Evolutionary conservation across 257 asterid genomes (phyloP), one percentile per base, ranked within the genome.

Genomic region (Cordia subcordata): DNA sequence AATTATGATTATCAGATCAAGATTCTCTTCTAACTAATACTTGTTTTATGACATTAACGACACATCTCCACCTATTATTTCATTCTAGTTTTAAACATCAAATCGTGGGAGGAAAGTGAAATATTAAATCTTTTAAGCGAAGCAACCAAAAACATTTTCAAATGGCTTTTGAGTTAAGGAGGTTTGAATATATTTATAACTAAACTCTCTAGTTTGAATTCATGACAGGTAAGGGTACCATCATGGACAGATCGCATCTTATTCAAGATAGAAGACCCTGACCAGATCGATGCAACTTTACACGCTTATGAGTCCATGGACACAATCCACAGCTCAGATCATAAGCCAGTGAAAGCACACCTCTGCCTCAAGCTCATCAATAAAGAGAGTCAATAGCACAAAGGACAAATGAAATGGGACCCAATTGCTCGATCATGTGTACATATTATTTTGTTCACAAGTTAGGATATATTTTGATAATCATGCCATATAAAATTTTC

Each of bases 201-300:
- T 42, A 42, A 42, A 17, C n/a, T 10, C 15, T 58, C 44, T 8
- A 0, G 13, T 55, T 4, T 33, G 13, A 13, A 10, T 22, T 37
- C 0, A 51, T 70, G 33, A 47, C 82, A 85, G 88, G 82, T 79
- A n/a, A 68, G 92, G 67, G 92, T 77, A 18, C 95, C 95, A 42
- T 83, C 95, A 0, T 86, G 95, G 92, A 86, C 92, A 39, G 95
- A 86, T 68, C 63, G 95, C 50, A 81, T 86, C 64, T 63, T 86
- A 66, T 83, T 75, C 74, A 86, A 83, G 73, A 63, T 81, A n/a
- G 82, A 74, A 37, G 83, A 74, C 56, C 65, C 59, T 15, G 55
- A 71, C 50, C 65, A 66, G 47, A 70, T 86, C 13, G 46, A 69
- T 58, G 81, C 83, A 49, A 69, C 72, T 21, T 72, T 86, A n/a